Conservation (phyloP, 805 yeast genomes). For the Metschnikowia santaceciliae region DNA sequence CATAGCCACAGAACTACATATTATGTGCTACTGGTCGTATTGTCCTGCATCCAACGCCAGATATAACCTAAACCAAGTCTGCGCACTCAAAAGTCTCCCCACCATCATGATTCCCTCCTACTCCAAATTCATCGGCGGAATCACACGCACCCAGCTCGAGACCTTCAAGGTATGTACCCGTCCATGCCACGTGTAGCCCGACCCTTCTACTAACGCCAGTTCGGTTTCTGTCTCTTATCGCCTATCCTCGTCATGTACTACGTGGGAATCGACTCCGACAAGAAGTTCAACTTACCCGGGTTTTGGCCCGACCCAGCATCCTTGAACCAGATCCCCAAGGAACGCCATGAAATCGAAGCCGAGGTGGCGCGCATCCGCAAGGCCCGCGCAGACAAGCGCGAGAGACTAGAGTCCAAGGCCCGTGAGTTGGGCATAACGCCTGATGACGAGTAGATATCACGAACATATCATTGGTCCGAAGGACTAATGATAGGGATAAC, state of each 20-base stretch:
- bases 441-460: constrained; percentile 15
- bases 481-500: too few species aligned
- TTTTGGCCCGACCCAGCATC: constrained; percentile 97
- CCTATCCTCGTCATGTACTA: constrained; percentile 93
- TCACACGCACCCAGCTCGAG: constrained; percentile 42
- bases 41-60: too few species aligned
- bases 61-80: background rate
- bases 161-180: constrained; percentile 37
- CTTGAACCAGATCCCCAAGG: constrained; percentile 86
- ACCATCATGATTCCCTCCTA: constrained; percentile 16
- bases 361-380: constrained; percentile 84
- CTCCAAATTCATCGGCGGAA: constrained; percentile 31
- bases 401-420: constrained; percentile 68
- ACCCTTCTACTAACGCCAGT: constrained; percentile 34
- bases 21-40: too few species aligned
- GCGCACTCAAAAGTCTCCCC: background rate
- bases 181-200: too few species aligned
- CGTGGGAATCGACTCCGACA: constrained; percentile 87
- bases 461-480: too few species aligned
- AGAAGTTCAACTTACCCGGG: constrained; percentile 84
- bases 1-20: too few species aligned
- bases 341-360: constrained; percentile 85
- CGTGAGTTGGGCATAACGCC: constrained; percentile 60
- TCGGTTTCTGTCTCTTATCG: constrained; percentile 77
- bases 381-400: constrained; percentile 69